These are phyloP conservation scores for Claviceps pazoutovae DNA, from an alignment of 2,329 filamentous ascomycete species.

Conservation along the genomic window DNA sequence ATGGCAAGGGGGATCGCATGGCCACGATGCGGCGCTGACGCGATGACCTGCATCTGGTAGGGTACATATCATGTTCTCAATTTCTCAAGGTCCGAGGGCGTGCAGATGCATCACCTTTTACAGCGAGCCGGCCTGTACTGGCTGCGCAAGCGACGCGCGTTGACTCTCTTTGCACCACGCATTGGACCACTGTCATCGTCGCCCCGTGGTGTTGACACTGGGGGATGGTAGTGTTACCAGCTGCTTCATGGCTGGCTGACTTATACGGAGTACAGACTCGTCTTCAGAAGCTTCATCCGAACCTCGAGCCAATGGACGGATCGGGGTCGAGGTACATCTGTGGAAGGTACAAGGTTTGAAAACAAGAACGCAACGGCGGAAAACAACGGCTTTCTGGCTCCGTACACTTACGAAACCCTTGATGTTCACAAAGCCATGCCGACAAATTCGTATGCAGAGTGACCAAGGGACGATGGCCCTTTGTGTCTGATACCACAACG, in stretches of 20 bases:
- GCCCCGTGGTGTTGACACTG: neutral
- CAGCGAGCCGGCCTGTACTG: neutral
- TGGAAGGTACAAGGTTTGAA: too few species aligned
- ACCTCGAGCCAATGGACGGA: too few species aligned
- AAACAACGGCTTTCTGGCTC: too few species aligned
- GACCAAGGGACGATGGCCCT: neutral
- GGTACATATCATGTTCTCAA: neutral
- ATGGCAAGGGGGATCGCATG: slow-evolving; percentile 6
- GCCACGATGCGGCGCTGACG: slow-evolving; percentile 6
- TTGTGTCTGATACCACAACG: too few species aligned
- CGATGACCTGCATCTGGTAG: slow-evolving; percentile 2
- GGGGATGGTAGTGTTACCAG: neutral
- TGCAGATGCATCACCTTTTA: neutral
- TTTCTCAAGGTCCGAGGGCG: neutral
- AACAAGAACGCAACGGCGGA: too few species aligned
- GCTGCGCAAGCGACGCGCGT: neutral
- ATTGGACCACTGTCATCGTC: neutral
- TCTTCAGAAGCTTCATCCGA: too few species aligned
- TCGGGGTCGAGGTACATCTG: too few species aligned
- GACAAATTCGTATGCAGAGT: neutral
- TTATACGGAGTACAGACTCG: neutral
- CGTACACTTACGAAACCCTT: too few species aligned
- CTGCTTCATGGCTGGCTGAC: neutral
- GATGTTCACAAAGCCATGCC: neutral
- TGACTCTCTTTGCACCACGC: neutral